Base-by-base conservation (phyloP, 805 yeast species). In the Kuraishia ogatae region DNA sequence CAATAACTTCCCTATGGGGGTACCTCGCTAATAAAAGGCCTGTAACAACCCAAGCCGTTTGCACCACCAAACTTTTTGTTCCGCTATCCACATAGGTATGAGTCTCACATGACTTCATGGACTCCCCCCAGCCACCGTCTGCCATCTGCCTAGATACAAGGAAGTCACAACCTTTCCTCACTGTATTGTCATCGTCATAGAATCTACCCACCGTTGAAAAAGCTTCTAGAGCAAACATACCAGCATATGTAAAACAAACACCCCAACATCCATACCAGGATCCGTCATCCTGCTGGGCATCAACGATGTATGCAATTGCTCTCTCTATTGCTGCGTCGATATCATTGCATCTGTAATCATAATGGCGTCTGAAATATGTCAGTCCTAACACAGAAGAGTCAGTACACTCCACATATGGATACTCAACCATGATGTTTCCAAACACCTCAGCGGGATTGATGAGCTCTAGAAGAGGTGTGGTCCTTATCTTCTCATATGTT, bases 201-300 rank as follows among this genome's bases (percentile, higher is more conserved):
- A 64, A 72, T 56, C 78, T 78, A 1, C 84, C 89, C 26, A 86
- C 85, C 2, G 93, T 81, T 26, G 82, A 74, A 52, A 94, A 75
- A 0, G 98, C 98, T 62, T 94, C 99, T 28, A 94, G 70, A 0
- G 99, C 99, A 79, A 94, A 94, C 99, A 94, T 94, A 1, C 91
- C 88, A 0, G 98, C 98, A 69, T 94, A 94, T 0, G 97, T 89
- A 66, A 78, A 91, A 66, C 99, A 94, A 4, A 94, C 85, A 43
- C 99, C 99, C 99, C 99, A 94, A 48, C 90, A 84, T 1, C 99
- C 99, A 67, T 92, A 96, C 98, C 98, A 94, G 15, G 96, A 84
- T 0, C 99, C 99, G 68, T 94, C 97, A 0, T 65, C 63, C 50
- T 76, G 73, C 69, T 94, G 99, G 1, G 81, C 80, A 2, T 73